These are phyloP conservation scores for Borovskyia barvae DNA, from an alignment of 208 protist species.

Conservation along the genomic window DNA sequence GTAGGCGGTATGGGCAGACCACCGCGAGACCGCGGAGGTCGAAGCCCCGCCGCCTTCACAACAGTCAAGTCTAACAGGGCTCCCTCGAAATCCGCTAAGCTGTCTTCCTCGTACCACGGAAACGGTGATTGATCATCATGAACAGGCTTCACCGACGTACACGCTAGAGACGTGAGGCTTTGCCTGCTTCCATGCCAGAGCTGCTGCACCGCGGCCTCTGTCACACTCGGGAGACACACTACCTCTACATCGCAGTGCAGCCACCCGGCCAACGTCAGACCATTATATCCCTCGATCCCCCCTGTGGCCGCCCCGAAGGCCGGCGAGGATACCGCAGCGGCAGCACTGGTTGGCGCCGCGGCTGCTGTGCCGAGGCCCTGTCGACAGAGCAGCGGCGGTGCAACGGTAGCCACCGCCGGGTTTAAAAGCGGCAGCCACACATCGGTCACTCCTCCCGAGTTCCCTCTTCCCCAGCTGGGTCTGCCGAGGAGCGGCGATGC, in stretches of 20 bases:
- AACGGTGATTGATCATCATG: background rate
- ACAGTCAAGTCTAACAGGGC: slow-evolving; percentile 28
- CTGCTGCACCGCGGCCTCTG: slow-evolving; percentile 16
- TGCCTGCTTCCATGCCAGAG: slow-evolving; percentile 23
- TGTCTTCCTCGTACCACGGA: background rate
- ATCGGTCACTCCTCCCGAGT: slow-evolving; percentile 12
- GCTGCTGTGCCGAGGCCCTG: background rate
- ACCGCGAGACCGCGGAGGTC: slow-evolving; percentile 3
- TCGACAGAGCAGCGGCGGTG: too few relatives aligned
- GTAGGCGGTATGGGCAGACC: slow-evolving; percentile 3
- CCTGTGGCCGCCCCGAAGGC: background rate
- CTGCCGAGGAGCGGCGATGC: background rate
- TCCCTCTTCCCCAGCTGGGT: background rate
- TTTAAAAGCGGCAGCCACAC: slow-evolving; percentile 53
- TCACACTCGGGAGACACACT: slow-evolving; percentile 7
- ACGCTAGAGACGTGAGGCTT: slow-evolving; percentile 12
- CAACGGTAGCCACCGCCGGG: background rate
- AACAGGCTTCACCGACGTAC: background rate
- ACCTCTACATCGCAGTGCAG: slow-evolving; percentile 47
- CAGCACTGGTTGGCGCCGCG: background rate
- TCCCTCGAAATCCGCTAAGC: background rate
- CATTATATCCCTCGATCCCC: background rate
- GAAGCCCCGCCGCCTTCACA: slow-evolving; percentile 22
- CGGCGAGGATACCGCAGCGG: background rate
- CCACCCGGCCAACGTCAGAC: slow-evolving; percentile 27